These are phyloP conservation scores for Coemansia sp. DNA, from an alignment of 192 early-diverging fungal genomes.

Conservation along the genomic window DNA sequence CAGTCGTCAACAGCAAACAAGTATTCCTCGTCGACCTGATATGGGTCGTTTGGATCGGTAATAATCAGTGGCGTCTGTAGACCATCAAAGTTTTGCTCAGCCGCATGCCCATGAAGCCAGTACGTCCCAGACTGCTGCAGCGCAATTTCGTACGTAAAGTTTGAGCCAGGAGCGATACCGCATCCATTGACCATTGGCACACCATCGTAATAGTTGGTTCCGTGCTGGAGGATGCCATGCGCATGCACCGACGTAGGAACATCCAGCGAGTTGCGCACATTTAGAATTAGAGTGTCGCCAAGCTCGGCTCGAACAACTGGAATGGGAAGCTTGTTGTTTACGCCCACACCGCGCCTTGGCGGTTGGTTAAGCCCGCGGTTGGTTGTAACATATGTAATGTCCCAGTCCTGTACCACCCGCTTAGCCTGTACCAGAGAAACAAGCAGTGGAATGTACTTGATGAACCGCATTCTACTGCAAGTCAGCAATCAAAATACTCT, in stretches of 20 bases:
- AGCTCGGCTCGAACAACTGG: conserved; percentile 26
- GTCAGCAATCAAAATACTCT: neutral
- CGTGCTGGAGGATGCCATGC: conserved; percentile 76
- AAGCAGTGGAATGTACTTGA: conserved; percentile 3
- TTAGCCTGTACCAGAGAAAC: conserved; percentile 9
- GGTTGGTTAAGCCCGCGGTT: conserved; percentile 31
- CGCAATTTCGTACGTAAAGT: conserved; percentile 69
- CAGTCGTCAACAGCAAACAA: conserved; percentile 64
- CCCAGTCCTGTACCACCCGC: conserved; percentile 37
- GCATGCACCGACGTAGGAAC: conserved; percentile 65
- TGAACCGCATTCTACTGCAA: conserved; percentile 1
- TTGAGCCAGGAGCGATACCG: conserved; percentile 63
- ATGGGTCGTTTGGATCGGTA: conserved; percentile 41
- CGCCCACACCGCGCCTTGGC: conserved; percentile 51
- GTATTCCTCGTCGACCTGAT: conserved; percentile 62
- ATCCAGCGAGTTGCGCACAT: conserved; percentile 59
- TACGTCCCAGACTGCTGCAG: conserved; percentile 78
- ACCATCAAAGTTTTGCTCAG: conserved; percentile 78
- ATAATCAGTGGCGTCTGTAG: conserved; percentile 71
- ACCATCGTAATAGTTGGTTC: conserved; percentile 69
- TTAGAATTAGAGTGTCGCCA: conserved; percentile 42
- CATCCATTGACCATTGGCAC: conserved; percentile 68
- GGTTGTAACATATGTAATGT: conserved; percentile 25
- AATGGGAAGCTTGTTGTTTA: conserved; percentile 28
- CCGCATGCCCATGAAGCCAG: conserved; percentile 77